phyloP scores from a whole-genome alignment of 768 basidiomycete genomes.

The Leccinum truebloodii region DNA sequence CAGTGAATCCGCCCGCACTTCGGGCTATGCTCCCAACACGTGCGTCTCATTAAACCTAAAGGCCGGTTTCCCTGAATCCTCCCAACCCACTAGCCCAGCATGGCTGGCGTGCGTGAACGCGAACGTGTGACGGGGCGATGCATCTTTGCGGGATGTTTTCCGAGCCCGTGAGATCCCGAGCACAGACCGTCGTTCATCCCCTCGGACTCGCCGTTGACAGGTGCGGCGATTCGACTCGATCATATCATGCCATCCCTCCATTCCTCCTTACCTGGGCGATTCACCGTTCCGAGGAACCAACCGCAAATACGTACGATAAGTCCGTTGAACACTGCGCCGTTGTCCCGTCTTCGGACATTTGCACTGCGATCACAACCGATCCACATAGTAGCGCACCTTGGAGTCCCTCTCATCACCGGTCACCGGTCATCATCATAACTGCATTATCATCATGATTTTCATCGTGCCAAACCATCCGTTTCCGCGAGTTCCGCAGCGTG shows the following conservation, averaged over 20 bases:
- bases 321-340: neutral
- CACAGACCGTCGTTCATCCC: neutral
- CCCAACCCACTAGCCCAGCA: neutral
- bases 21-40: neutral
- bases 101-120: neutral
- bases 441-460: neutral
- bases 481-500: neutral
- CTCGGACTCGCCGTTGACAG: neutral
- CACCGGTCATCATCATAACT: neutral
- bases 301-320: neutral
- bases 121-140: slow-evolving; percentile 4
- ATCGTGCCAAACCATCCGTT: neutral
- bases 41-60: slow-evolving; percentile 14
- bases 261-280: neutral
- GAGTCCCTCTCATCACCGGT: neutral
- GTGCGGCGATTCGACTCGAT: neutral
- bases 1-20: neutral
- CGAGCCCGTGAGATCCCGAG: neutral
- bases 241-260: neutral
- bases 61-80: slow-evolving; percentile 2
- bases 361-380: neutral
- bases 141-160: neutral
- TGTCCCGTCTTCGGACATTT: neutral
- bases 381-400: neutral
- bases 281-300: neutral